A percentile compares a stretch with the other conserved stretches of the same genome.
Conservation (phyloP, 108 stramenopile species). For the Skeletonema grethae region DNA sequence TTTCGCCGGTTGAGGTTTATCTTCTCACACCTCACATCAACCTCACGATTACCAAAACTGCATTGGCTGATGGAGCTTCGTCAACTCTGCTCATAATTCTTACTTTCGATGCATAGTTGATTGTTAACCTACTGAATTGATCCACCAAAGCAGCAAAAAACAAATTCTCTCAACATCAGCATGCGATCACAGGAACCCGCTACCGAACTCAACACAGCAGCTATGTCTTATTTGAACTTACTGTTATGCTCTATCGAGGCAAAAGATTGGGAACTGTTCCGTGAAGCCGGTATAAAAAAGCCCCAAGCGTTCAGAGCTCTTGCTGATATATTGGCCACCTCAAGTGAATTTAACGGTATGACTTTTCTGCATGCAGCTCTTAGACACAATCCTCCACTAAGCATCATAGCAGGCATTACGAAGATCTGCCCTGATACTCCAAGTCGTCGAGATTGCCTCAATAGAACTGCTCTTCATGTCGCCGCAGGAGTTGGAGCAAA, state of each 20-base stretch:
- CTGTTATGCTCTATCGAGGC: slow-evolving; percentile 12
- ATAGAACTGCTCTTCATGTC: slow-evolving; percentile 41
- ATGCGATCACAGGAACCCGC: not conserved
- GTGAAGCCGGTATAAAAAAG: slow-evolving; percentile 2
- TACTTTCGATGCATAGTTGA: no score
- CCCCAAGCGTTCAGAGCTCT: slow-evolving; percentile 27
- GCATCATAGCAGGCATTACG: not conserved
- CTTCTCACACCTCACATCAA: no score
- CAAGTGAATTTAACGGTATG: slow-evolving; percentile 42
- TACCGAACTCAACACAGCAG: not conserved
- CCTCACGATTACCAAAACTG: not conserved
- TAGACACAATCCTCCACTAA: slow-evolving; percentile 25
- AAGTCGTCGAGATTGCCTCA: slow-evolving; percentile 30
- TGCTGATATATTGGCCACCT: slow-evolving; percentile 14
- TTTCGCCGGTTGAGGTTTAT: no score
- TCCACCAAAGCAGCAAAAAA: no score
- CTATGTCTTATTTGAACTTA: slow-evolving; percentile 7
- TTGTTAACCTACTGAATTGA: no score
- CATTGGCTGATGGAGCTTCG: not conserved
- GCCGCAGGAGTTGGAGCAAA: slow-evolving; percentile 33
- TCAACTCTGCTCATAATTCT: no score
- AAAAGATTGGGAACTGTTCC: slow-evolving; percentile 15
- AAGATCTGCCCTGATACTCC: slow-evolving; percentile 9
- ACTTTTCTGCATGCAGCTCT: slow-evolving; percentile 37
- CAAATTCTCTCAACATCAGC: not conserved